Evolutionary conservation across 2,329 filamentous ascomycete genomes (phyloP).

Genomic region (Beauveria asiatica): DNA sequence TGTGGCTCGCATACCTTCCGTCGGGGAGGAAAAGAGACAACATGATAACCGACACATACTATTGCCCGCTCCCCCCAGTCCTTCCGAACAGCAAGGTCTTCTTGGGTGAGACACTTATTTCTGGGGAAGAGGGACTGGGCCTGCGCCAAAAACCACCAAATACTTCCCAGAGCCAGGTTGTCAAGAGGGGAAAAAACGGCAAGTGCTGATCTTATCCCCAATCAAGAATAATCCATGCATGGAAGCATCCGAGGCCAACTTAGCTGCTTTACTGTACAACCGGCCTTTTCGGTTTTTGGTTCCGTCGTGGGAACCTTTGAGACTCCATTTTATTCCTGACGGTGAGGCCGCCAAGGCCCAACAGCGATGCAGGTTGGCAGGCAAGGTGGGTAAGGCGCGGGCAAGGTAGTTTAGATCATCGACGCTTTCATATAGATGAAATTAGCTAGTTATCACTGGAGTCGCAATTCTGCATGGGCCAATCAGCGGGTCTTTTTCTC

Average conservation of each 20-base stretch:
- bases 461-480: not conserved
- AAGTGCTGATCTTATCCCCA: not conserved
- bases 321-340: not conserved
- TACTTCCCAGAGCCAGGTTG: too few relatives aligned
- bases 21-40: not conserved
- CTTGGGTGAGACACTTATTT: conserved; percentile 1
- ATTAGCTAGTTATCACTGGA: not conserved
- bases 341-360: not conserved
- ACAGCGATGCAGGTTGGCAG: not conserved
- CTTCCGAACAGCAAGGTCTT: not conserved
- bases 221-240: not conserved
- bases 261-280: not conserved
- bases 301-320: not conserved
- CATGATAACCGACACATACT: not conserved
- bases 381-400: not conserved
- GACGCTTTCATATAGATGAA: not conserved
- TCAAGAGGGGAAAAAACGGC: not conserved
- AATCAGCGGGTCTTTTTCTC: not conserved
- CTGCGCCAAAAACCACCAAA: not conserved
- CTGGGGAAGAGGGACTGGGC: not conserved
- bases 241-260: not conserved
- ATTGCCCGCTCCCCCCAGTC: not conserved
- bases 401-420: not conserved
- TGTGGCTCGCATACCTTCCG: not conserved
- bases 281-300: not conserved